Base-by-base conservation (phyloP, 2,329 filamentous ascomycete genomes). In the Fusarium setosum region DNA sequence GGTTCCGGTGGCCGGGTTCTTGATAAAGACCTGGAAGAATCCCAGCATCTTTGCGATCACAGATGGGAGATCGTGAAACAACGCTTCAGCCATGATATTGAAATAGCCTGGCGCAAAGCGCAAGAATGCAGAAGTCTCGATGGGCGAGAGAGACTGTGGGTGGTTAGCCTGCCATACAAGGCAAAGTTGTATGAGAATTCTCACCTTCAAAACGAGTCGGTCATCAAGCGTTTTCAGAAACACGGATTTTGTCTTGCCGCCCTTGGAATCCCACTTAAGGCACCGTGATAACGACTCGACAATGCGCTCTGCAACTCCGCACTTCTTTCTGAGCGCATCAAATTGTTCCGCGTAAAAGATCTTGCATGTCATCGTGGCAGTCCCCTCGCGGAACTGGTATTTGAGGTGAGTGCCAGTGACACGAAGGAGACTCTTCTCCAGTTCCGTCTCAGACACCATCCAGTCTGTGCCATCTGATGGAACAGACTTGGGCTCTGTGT, bases 1-100 rank as follows among this genome's bases (percentile, higher is more conserved):
- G 0, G 92, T 92, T 48, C 94, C 94, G 0, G 94, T 97, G 17
- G 88, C 84, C 0, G 96, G 93, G 71, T 98, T 98, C 81, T 97
- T 97, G 80, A 99, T 97, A 67, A 95, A 92, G 47, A 99, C 92
- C 72, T 98, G 95, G 81, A 97, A 99, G 76, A 99, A 96, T 0
- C 96, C 96, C 53, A 99, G 88, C 96, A 99, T 99, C 81, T 99
- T 99, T 26, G 96, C 96, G 73, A 99, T 99, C 38, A 97, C 96
- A 2, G 93, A 97, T 1, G 96, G 96, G 3, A 99, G 84, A 69
- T 95, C 94, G 72, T 97, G 94, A 81, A 99, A 99, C 15, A 99
- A 84, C 7, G 94, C 94, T 75, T 98, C 93, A 12, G 94, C 93
- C 90, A 98, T 98, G 75, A 99, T 97, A 71, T 90, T 91, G 77